Evolutionary conservation across 495 filamentous ascomycete species (phyloP), one percentile per base, ranked within the genome.

Genomic region (Parmelia sp.): DNA sequence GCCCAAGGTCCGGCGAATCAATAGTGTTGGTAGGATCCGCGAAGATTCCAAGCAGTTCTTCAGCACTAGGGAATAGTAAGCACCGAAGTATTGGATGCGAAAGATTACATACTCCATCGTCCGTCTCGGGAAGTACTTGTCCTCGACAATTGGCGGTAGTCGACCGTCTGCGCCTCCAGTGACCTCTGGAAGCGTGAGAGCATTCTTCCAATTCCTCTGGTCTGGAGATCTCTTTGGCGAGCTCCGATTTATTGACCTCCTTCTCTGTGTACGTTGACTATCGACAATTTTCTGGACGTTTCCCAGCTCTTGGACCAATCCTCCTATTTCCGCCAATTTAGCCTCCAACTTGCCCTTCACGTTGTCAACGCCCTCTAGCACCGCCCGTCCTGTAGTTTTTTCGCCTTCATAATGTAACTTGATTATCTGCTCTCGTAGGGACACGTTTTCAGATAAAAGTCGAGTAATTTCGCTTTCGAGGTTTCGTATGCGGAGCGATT

Each of bases 381-480:
- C 73, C 49, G 75, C 75, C 56, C 74, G 75, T 31, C 77, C 73
- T 56, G 71, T 73, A 58, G 71, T 79, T 36, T 80, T 77, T 61
- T 86, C 78, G 49, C 84, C 69, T 57, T 90, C 86, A 59, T 86
- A 84, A 59, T 90, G 83, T 10, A 95, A 77, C 49, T 86, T 85
- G 65, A 95, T 78, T 23, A 94, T 80, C 67, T 92, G 85, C 65
- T 90, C 86, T 58, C 90, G 86, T 0, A 98, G 83, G 0, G 87
- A 83, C 31, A 96, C 85, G 73, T 97, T 97, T 68, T 98, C 95
- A 23, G 86, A 84, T 62, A 96, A 79, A 15, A 97, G 77, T 36
- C 89, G 86, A 21, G 90, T 88, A 40, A 85, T 85, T 75, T 98
- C 92, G 61, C 86, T 86, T 73, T 97, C 92, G 44, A 97, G 83